Percentiles rank a stretch among this genome's conserved stretches.
These are phyloP conservation scores for Sphaceloma murrayae DNA, from an alignment of 2,329 filamentous ascomycete genomes.

Conservation along the genomic window DNA sequence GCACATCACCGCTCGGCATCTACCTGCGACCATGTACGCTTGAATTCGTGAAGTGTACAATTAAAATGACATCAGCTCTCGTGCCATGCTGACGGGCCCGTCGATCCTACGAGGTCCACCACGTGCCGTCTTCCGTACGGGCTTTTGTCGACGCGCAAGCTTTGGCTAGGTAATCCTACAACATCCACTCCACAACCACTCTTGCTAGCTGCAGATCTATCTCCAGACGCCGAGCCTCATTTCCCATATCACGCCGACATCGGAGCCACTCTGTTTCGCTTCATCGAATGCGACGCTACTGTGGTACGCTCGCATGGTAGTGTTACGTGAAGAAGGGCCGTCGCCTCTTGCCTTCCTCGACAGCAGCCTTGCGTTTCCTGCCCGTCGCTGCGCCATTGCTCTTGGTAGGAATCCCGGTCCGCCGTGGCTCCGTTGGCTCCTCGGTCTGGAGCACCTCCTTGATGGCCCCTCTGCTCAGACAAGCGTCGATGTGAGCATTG, in stretches of 20 bases:
- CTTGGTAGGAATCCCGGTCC: conserved; percentile 16
- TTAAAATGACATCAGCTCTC: no score
- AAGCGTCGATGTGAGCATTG: conserved; percentile 88
- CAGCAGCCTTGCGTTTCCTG: conserved; percentile 21
- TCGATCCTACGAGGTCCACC: background rate
- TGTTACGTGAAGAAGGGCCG: conserved; percentile 10
- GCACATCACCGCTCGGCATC: no score
- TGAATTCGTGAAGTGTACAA: no score
- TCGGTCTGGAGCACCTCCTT: conserved; percentile 62
- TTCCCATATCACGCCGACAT: no score
- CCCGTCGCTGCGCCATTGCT: conserved; percentile 17
- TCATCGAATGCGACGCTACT: no score
- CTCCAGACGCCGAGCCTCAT: no score
- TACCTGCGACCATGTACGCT: no score
- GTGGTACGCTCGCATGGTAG: no score
- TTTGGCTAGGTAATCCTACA: no score
- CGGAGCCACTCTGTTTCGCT: no score
- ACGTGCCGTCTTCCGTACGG: conserved; percentile 10
- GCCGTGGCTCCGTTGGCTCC: background rate
- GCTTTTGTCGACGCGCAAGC: conserved; percentile 3
- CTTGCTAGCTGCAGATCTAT: background rate
- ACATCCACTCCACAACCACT: no score
- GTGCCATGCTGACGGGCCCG: conserved; percentile 1
- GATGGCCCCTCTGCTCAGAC: conserved; percentile 77
- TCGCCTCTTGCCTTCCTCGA: background rate